Evolutionary conservation across 257 asterid genomes (phyloP), one percentile per base, ranked within the genome.

Genomic region (Scutellaria minor): DNA sequence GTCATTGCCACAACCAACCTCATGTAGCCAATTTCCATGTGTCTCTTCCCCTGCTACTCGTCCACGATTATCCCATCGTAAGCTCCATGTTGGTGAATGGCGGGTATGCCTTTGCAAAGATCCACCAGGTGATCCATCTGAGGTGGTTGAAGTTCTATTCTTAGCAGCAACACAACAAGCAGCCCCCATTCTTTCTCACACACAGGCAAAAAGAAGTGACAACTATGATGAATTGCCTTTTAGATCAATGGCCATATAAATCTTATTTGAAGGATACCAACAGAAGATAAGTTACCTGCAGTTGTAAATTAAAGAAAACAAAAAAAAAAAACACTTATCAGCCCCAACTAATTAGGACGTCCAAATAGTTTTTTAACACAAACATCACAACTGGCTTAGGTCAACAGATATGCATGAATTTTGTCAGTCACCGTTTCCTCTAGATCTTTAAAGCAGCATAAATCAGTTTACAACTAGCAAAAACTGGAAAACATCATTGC

Each of bases 101-200:
- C 92, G 85, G 48, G 78, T 52, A 54, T 90, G 95, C 82, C 96
- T 85, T 70, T 86, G 93, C 67, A 87, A 68, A 64, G 79, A 60
- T 53, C 88, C 97, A 55, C 78, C 69, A 46, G 92, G 83, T 56
- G 96, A 75, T 64, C 88, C 90, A 80, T 83, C 86, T 46, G 86
- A 76, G 64, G 86, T 79, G 27, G 94, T 31, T 31, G 37, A 31
- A 31, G 37, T 81, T 80, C 87, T 79, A 81, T 89, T 81, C 88
- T 84, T 90, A 53, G 96, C 90, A 78, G 97, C 98, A 66, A 95
- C 94, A 81, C 99, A 95, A 80, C 99, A 95, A 58, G 90, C 99
- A 72, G 99, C 91, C 31, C 99, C 99, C 99, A 95, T 95, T 70
- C 73, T 85, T 70, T 71, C 77, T 89, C 83, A 78, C 82, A 71